phyloP scores from a whole-genome alignment of 495 filamentous ascomycete genomes.

The Xylaria scruposa region DNA sequence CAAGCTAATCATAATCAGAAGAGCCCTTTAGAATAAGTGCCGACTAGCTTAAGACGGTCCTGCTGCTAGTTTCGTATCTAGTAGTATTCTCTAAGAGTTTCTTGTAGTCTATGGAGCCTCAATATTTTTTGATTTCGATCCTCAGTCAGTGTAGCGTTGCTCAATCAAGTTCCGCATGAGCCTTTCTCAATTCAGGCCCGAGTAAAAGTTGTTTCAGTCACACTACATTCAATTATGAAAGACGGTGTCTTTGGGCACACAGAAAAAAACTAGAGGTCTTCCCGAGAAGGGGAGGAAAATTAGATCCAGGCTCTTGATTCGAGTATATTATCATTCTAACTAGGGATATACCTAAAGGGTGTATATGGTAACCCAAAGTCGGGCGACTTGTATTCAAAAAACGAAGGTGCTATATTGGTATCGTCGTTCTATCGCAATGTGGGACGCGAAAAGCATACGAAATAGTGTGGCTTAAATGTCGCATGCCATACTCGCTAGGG shows the following conservation, averaged over 20 bases:
- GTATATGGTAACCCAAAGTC: background rate
- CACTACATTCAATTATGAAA: no score
- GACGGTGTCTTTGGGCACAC: no score
- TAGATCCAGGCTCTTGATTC: background rate
- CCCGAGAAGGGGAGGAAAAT: background rate
- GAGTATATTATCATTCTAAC: background rate
- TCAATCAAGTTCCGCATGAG: background rate
- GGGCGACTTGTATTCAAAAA: background rate
- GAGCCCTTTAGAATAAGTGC: conserved; percentile 82
- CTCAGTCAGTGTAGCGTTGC: conserved; percentile 39
- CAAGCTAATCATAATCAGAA: conserved; percentile 76
- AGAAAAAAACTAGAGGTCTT: no score
- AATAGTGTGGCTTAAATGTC: background rate
- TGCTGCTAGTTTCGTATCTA: no score
- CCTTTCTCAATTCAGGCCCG: background rate
- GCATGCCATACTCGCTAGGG: background rate
- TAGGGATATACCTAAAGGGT: background rate
- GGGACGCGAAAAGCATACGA: conserved; percentile 27
- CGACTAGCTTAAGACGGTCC: no score
- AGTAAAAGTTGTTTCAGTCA: background rate
- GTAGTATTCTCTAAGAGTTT: conserved; percentile 68
- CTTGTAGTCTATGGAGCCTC: conserved; percentile 71
- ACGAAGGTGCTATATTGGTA: conserved; percentile 38
- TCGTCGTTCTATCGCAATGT: conserved; percentile 41
- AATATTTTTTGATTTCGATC: conserved; percentile 86